Base-by-base conservation (phyloP, 2,329 filamentous ascomycete genomes). In the Huntiella savannae region DNA sequence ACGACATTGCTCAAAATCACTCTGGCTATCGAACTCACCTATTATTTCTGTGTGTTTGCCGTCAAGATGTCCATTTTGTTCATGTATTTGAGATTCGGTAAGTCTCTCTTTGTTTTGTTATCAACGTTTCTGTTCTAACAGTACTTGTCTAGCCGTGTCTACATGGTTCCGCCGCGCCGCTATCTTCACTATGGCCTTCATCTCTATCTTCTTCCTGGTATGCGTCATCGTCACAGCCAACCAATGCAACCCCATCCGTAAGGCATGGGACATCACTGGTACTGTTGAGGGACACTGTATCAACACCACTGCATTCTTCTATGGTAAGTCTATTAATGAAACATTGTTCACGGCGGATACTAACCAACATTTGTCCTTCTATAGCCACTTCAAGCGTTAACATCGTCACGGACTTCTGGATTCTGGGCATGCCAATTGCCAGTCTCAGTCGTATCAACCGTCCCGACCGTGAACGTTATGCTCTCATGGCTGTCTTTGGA, bases 401-500 rank as follows among this genome's bases (percentile, higher is more conserved):
- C 52, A 68, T 70, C 34, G 5, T 66, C 4, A 63, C 68, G 3
- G 68, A 71, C 47, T 49, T 65, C 33, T 63, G 62, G 53, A 63
- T 70, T 35, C 57, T 70, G 5, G 43, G 57, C 0, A 56, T 71
- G 1, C 68, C 68, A 1, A 56, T 70, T 33, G 59, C 57, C 1
- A 63, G 67, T 1, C 57, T 71, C 0, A 56, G 62, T 0, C 59
- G 59, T 2, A 60, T 73, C 3, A 60, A 68, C 47, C 68, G 72
- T 5, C 66, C 68, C 0, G 55, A 54, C 3, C 60, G 60, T 3
- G 68, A 71, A 47, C 71, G 72, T 46, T 55, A 69, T 11, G 70
- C 68, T 0, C 61, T 78, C 34, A 58, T 61, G 35, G 45, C 59
- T 13, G 57, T 69, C 36, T 69, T 69, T 42, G 63, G 64, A 2